Evolutionary conservation across 306 rosid species (phyloP).

Genomic region (Vigna hirtella): DNA sequence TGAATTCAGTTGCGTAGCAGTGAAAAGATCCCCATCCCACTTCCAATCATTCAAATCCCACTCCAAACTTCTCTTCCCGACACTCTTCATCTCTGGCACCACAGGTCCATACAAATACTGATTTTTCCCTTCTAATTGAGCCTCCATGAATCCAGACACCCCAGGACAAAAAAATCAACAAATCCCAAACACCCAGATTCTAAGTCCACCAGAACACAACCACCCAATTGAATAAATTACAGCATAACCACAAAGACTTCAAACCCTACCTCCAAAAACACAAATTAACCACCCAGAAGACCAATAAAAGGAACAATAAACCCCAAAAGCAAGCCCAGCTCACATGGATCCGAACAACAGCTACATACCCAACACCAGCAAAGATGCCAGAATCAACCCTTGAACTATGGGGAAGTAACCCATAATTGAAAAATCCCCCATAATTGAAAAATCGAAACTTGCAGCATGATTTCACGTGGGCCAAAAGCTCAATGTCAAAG

Average conservation of each 20-base stretch:
- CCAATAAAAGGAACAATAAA: constrained; percentile 25
- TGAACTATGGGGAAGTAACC: constrained; percentile 22
- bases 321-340: constrained; percentile 39
- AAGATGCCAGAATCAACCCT: constrained; percentile 27
- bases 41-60: constrained; percentile 96
- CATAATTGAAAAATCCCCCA: constrained; percentile 43
- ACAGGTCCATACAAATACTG: constrained; percentile 54
- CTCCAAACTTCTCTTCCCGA: constrained; percentile 71
- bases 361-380: constrained; percentile 50
- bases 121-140: constrained; percentile 62
- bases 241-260: constrained; percentile 22
- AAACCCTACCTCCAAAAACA: constrained; percentile 34
- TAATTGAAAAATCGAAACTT: constrained; percentile 40
- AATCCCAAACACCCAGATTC: constrained; percentile 48
- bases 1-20: constrained; percentile 67
- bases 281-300: constrained; percentile 29
- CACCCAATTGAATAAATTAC: constrained; percentile 42
- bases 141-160: constrained; percentile 60
- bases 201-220: constrained; percentile 42
- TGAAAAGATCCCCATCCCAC: constrained; percentile 94
- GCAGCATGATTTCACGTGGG: constrained; percentile 34
- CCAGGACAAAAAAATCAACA: background rate
- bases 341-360: constrained; percentile 56
- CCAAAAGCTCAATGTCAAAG: constrained; percentile 38
- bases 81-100: constrained; percentile 59